phyloP scores from a whole-genome alignment of 73 alveolate genomes.

The Paraurostyla sp. region DNA sequence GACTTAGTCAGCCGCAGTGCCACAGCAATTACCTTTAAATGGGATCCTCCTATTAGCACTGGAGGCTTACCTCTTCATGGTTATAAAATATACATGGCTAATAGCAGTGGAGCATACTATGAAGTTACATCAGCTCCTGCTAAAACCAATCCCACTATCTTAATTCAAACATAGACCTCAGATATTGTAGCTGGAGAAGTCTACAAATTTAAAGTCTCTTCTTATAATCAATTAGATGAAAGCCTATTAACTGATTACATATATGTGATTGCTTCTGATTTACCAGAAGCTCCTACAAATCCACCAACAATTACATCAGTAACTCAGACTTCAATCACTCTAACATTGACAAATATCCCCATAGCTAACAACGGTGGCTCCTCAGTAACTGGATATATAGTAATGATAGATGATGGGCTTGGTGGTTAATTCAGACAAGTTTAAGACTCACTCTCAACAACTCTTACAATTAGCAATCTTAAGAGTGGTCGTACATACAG shows the following conservation, averaged over 20 bases:
- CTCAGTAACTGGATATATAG: slow-evolving; percentile 71
- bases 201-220: slow-evolving; percentile 65
- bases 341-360: slow-evolving; percentile 49
- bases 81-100: slow-evolving; percentile 74
- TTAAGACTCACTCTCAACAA: slow-evolving; percentile 55
- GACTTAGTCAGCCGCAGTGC: slow-evolving; percentile 46
- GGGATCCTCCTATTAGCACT: slow-evolving; percentile 80
- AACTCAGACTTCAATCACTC: slow-evolving; percentile 41
- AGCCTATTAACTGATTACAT: slow-evolving; percentile 38
- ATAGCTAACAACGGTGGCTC: slow-evolving; percentile 70
- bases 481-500: slow-evolving; percentile 71
- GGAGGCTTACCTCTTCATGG: slow-evolving; percentile 78
- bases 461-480: slow-evolving; percentile 55
- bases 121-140: slow-evolving; percentile 61
- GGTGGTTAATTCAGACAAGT: slow-evolving; percentile 59
- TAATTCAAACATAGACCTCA: background rate
- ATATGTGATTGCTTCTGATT: slow-evolving; percentile 70
- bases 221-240: slow-evolving; percentile 67
- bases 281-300: slow-evolving; percentile 68
- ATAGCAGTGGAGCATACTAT: slow-evolving; percentile 62
- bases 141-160: slow-evolving; percentile 52
- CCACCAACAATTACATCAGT: slow-evolving; percentile 64
- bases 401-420: slow-evolving; percentile 74
- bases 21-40: slow-evolving; percentile 63
- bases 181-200: slow-evolving; percentile 55